phyloP scores from a whole-genome alignment of 1,284 basidiomycete genomes.

The Trichosporon sp. region DNA sequence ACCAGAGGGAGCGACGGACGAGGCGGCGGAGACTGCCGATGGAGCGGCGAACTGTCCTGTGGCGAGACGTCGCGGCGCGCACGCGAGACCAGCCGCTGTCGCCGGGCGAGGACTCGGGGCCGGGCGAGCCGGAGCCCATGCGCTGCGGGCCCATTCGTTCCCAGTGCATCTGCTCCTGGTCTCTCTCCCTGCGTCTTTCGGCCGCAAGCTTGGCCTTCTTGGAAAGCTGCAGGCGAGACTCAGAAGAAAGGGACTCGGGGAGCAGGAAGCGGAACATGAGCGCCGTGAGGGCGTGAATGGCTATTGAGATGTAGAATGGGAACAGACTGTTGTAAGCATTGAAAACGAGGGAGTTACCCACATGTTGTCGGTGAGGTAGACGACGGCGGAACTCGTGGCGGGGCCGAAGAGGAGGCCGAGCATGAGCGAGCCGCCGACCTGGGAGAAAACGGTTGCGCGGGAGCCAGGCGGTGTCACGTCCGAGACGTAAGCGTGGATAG shows the following conservation, averaged over 20 bases:
- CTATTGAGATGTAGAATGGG: conserved; percentile 69
- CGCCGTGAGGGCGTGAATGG: conserved; percentile 59
- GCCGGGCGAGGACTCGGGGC: conserved; percentile 11
- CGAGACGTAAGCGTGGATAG: conserved; percentile 76
- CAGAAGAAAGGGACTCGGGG: conserved; percentile 69
- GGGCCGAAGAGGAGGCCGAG: conserved; percentile 74
- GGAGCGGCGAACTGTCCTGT: conserved; percentile 21
- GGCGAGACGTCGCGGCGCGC: conserved; percentile 9
- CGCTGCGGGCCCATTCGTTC: conserved; percentile 39
- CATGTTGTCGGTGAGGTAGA: conserved; percentile 64
- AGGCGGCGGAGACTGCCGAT: conserved; percentile 42
- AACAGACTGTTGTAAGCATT: conserved; percentile 61
- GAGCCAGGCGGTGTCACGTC: conserved; percentile 84
- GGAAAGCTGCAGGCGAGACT: conserved; percentile 45
- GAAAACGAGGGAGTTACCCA: conserved; percentile 45
- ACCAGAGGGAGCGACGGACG: conserved; percentile 58
- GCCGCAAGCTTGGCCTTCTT: conserved; percentile 50
- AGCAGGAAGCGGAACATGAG: conserved; percentile 65
- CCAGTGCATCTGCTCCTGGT: conserved; percentile 55
- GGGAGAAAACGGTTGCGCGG: conserved; percentile 75
- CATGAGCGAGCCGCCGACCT: conserved; percentile 63
- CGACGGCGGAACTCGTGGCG: conserved; percentile 70
- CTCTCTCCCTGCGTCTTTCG: conserved; percentile 44
- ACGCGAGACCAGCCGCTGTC: conserved; percentile 34
- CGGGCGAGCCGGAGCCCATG: background rate